A percentile compares a stretch with the other conserved stretches of the same genome.
These are phyloP conservation scores for Suillus sp. DNA, from an alignment of 768 basidiomycete species.

Conservation along the genomic window DNA sequence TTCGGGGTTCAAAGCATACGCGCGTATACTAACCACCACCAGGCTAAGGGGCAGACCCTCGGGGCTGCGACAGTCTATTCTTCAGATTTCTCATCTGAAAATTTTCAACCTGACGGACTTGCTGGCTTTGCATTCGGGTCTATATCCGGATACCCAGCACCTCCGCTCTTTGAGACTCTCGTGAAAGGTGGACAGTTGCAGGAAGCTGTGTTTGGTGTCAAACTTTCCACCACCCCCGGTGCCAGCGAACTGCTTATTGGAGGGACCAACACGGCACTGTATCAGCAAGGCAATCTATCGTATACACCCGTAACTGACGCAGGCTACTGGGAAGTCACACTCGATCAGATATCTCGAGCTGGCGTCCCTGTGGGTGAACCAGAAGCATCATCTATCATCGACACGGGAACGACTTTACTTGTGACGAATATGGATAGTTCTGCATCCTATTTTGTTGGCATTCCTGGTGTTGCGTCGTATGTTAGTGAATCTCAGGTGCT, in stretches of 20 bases:
- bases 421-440: conserved; percentile 29
- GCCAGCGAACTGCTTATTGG: conserved; percentile 60
- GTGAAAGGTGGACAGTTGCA: conserved; percentile 36
- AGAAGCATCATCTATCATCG: conserved; percentile 35
- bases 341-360: conserved; percentile 31
- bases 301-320: conserved; percentile 34
- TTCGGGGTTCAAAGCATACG: conserved; percentile 8
- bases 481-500: conserved; percentile 15
- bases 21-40: conserved; percentile 11
- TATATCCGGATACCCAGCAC: conserved; percentile 37
- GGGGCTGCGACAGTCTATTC: conserved; percentile 46
- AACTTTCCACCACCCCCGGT: conserved; percentile 40
- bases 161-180: conserved; percentile 49
- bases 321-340: conserved; percentile 41
- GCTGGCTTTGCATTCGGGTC: conserved; percentile 45
- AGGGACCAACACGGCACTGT: conserved; percentile 49
- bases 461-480: conserved; percentile 30
- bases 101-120: conserved; percentile 42
- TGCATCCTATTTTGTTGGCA: conserved; percentile 29
- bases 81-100: conserved; percentile 24
- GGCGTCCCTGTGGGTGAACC: conserved; percentile 17
- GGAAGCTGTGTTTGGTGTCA: conserved; percentile 49
- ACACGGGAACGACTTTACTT: conserved; percentile 35
- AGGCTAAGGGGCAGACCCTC: conserved; percentile 43
- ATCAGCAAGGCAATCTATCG: conserved; percentile 47